Conservation (phyloP, 768 basidiomycete species). For the Suillus discolor region DNA sequence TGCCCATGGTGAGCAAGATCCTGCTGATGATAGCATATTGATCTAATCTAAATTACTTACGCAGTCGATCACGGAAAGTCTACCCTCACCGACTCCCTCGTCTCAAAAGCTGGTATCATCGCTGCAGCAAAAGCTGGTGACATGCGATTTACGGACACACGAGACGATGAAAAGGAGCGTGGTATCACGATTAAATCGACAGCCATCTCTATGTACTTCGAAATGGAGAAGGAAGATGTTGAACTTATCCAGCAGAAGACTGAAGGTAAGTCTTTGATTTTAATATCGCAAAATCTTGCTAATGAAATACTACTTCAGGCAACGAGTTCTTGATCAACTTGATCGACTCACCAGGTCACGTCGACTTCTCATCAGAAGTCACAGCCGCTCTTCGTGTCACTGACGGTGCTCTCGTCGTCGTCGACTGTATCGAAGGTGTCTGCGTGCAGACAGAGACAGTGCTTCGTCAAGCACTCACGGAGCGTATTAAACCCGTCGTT, state of each 20-base stretch:
- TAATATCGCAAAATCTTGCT: constrained; percentile 12
- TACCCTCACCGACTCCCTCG: constrained; percentile 97
- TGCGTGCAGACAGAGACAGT: constrained; percentile 99
- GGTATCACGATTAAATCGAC: constrained; percentile 99
- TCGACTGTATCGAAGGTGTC: constrained; percentile 99
- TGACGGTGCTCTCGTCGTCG: constrained; percentile 98
- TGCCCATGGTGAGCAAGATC: constrained; percentile 72
- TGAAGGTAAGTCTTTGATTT: constrained; percentile 54
- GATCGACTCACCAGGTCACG: constrained; percentile 99
- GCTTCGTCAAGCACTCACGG: constrained; percentile 92
- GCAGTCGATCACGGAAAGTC: constrained; percentile 99
- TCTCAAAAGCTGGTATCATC: constrained; percentile 99
- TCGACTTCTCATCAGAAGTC: constrained; percentile 99
- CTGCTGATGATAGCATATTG: constrained; percentile 14
- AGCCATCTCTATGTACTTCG: constrained; percentile 99
- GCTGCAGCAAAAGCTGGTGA: constrained; percentile 94
- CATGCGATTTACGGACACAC: constrained; percentile 95
- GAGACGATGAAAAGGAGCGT: constrained; percentile 98
- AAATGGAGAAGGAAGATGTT: constrained; percentile 89
- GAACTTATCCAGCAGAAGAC: constrained; percentile 91
- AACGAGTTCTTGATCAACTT: constrained; percentile 99
- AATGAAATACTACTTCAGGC: constrained; percentile 44
- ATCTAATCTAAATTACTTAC: constrained; percentile 20
- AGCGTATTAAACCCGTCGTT: constrained; percentile 99
- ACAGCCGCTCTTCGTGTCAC: constrained; percentile 99